Percentiles rank a stretch among this genome's conserved stretches.
These are phyloP conservation scores for Ganoderma lingzhi DNA, from an alignment of 1,284 basidiomycete genomes.

Conservation along the genomic window DNA sequence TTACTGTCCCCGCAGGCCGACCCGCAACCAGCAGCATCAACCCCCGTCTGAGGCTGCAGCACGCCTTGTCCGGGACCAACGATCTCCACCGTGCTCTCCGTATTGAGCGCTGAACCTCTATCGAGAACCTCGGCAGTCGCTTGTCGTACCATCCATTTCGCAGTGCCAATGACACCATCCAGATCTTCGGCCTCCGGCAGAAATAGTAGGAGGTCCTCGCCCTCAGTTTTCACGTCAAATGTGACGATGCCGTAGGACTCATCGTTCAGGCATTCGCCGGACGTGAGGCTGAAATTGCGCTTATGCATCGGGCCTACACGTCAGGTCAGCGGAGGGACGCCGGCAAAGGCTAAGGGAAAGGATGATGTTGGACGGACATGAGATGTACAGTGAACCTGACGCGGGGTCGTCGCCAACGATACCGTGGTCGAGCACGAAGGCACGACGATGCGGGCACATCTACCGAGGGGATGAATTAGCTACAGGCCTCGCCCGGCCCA, in stretches of 20 bases:
- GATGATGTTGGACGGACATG: constrained; percentile 43
- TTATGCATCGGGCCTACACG: constrained; percentile 72
- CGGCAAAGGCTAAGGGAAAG: constrained; percentile 10
- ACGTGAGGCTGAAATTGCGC: constrained; percentile 68
- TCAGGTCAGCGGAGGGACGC: background rate
- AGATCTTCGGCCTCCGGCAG: constrained; percentile 68
- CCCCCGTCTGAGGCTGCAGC: background rate
- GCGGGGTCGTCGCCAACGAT: constrained; percentile 67
- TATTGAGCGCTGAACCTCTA: constrained; percentile 42
- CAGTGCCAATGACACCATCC: constrained; percentile 71
- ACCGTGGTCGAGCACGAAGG: constrained; percentile 79
- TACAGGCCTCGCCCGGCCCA: too few species aligned
- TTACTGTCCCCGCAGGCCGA: constrained; percentile 24
- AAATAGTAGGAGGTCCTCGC: constrained; percentile 57
- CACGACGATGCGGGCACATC: constrained; percentile 71
- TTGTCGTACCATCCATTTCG: constrained; percentile 68
- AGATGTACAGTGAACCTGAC: constrained; percentile 53
- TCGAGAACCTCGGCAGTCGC: constrained; percentile 57
- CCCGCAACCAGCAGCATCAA: background rate
- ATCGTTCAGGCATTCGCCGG: constrained; percentile 72
- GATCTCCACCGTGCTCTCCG: constrained; percentile 53
- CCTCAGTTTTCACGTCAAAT: constrained; percentile 66
- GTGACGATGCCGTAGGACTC: constrained; percentile 69
- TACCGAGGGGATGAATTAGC: constrained; percentile 23
- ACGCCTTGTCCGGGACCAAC: constrained; percentile 30